These are phyloP conservation scores for Ogataea trehalophila DNA, from an alignment of 805 yeast genomes.

Conservation along the genomic window DNA sequence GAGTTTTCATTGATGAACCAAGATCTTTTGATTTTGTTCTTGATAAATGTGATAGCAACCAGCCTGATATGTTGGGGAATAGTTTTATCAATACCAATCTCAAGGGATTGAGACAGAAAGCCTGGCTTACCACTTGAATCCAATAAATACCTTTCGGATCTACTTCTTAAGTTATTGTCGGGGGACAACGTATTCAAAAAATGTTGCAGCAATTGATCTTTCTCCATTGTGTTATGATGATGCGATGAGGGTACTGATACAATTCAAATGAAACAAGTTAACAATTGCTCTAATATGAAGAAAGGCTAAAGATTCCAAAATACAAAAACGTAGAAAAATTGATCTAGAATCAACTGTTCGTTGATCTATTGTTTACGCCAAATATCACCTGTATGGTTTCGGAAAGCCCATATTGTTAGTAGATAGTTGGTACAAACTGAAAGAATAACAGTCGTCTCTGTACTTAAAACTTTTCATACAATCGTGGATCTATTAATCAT, in stretches of 20 bases:
- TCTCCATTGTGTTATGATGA: slow-evolving; percentile 33
- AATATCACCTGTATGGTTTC: too few relatives aligned
- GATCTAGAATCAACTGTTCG: too few relatives aligned
- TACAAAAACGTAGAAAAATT: background rate
- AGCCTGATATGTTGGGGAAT: slow-evolving; percentile 48
- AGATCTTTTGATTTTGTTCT: slow-evolving; percentile 60
- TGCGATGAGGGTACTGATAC: background rate
- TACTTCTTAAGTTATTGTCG: slow-evolving; percentile 35
- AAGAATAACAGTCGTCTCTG: too few relatives aligned
- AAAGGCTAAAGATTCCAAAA: background rate
- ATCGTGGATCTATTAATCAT: too few relatives aligned
- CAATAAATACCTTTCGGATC: slow-evolving; percentile 39
- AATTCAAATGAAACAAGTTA: background rate
- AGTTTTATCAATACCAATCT: slow-evolving; percentile 34
- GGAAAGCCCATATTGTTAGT: too few relatives aligned
- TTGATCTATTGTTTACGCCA: too few relatives aligned
- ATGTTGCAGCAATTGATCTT: slow-evolving; percentile 38
- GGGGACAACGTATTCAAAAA: slow-evolving; percentile 48
- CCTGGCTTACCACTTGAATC: slow-evolving; percentile 40
- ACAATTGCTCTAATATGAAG: background rate
- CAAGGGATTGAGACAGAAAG: slow-evolving; percentile 40
- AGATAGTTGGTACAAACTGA: too few relatives aligned
- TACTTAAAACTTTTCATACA: too few relatives aligned
- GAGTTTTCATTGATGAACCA: slow-evolving; percentile 46
- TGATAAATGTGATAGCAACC: slow-evolving; percentile 79